These are phyloP conservation scores for Zopfochytrium polystomum DNA, from an alignment of 371 early-diverging fungal genomes.

Conservation along the genomic window DNA sequence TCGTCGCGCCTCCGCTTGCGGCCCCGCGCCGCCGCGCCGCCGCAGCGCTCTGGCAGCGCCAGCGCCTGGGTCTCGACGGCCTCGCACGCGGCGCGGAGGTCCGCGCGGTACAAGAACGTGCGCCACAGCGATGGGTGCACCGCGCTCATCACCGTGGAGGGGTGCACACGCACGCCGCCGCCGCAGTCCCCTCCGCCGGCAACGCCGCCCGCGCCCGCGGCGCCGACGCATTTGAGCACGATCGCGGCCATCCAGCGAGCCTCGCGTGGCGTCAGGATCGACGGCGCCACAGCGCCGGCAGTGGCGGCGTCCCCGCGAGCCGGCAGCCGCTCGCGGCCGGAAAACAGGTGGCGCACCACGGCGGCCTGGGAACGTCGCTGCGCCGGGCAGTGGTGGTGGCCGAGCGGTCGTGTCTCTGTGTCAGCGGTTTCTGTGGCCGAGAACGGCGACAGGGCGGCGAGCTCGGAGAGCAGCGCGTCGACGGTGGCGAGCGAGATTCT, in stretches of 20 bases:
- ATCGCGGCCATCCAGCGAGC: constrained; percentile 5
- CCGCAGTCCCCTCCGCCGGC: no score
- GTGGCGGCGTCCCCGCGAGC: not conserved
- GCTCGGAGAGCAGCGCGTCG: constrained; percentile 6
- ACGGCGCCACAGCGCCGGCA: constrained; percentile 10
- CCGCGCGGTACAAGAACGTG: constrained; percentile 7
- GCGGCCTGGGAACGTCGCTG: not conserved
- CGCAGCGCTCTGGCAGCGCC: not conserved
- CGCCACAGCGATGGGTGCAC: constrained; percentile 20
- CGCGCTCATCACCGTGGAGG: not conserved
- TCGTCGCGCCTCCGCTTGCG: not conserved
- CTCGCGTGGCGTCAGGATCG: constrained; percentile 7
- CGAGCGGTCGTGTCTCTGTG: not conserved
- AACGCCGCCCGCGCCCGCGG: no score
- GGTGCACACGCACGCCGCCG: no score
- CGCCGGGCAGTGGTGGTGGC: not conserved
- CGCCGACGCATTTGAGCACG: no score
- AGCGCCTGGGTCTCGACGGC: constrained; percentile 7
- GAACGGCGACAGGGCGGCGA: constrained; percentile 5
- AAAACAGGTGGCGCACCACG: constrained; percentile 1
- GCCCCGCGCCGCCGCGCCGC: not conserved
- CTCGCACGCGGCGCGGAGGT: constrained; percentile 13
- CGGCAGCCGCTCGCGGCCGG: no score
- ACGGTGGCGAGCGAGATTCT: not conserved
- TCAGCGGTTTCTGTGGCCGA: constrained; percentile 10